Conservation (phyloP, 2,329 filamentous ascomycete species). For the Calcarisporium arbuscula region DNA sequence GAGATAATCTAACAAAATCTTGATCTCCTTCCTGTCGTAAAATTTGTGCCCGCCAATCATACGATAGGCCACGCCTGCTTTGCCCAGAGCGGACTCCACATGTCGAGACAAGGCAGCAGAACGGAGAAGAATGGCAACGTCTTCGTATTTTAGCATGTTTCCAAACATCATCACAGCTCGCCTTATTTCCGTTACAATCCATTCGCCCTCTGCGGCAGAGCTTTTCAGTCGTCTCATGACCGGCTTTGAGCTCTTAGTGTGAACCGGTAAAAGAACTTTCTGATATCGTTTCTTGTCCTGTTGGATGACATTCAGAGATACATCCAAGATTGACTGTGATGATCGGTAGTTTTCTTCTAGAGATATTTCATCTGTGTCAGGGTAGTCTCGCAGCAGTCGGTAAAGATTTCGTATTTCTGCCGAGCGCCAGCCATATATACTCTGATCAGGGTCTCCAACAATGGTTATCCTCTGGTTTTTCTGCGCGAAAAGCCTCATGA, state of each 20-base stretch:
- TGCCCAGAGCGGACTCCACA: conserved; percentile 78
- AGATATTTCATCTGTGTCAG: conserved; percentile 72
- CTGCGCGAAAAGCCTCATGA: conserved; percentile 84
- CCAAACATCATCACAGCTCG: conserved; percentile 66
- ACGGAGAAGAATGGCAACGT: conserved; percentile 82
- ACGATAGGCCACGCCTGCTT: conserved; percentile 75
- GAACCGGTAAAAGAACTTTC: conserved; percentile 74
- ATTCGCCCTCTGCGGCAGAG: conserved; percentile 69
- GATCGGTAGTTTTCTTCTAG: conserved; percentile 94
- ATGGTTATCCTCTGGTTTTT: conserved; percentile 73
- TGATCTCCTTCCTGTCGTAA: conserved; percentile 86
- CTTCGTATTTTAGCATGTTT: conserved; percentile 63
- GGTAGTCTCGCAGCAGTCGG: conserved; percentile 70
- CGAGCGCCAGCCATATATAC: conserved; percentile 93
- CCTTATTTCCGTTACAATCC: conserved; percentile 81
- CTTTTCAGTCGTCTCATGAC: conserved; percentile 71
- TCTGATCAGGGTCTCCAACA: conserved; percentile 94
- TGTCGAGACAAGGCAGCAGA: conserved; percentile 76
- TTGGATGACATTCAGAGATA: conserved; percentile 80
- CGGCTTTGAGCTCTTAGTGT: conserved; percentile 71
- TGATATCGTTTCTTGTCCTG: conserved; percentile 77
- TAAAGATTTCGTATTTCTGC: conserved; percentile 86
- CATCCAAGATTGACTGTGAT: conserved; percentile 73
- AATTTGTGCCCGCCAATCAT: conserved; percentile 91
- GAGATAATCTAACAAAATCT: conserved; percentile 80